These are phyloP conservation scores for Claviceps arundinis DNA, from an alignment of 2,329 filamentous ascomycete species.

Conservation along the genomic window DNA sequence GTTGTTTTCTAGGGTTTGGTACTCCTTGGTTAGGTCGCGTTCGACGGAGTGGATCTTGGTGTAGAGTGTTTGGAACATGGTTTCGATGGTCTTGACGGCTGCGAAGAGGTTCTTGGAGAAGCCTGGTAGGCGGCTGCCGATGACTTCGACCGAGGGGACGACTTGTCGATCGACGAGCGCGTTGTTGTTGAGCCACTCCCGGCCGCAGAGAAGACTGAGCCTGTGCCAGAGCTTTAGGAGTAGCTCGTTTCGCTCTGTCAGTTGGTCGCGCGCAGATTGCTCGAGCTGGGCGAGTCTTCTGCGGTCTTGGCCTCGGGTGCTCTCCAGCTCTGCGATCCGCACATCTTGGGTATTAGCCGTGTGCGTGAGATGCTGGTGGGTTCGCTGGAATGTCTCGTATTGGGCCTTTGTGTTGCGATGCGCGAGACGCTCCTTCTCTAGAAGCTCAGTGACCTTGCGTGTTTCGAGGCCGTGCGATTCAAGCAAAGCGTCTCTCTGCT, in stretches of 20 bases:
- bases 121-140: constrained; percentile 70
- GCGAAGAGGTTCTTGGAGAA: constrained; percentile 84
- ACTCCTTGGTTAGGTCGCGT: constrained; percentile 80
- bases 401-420: constrained; percentile 79
- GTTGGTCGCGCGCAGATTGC: constrained; percentile 69
- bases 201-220: constrained; percentile 71
- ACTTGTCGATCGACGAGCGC: constrained; percentile 76
- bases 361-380: constrained; percentile 73
- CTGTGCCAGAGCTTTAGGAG: constrained; percentile 84
- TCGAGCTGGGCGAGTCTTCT: constrained; percentile 66
- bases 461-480: constrained; percentile 82
- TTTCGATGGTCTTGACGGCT: constrained; percentile 78
- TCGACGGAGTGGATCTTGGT: constrained; percentile 74
- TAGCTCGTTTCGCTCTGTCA: constrained; percentile 78
- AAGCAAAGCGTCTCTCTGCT: constrained; percentile 75
- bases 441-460: constrained; percentile 69
- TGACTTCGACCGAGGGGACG: constrained; percentile 70
- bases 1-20: constrained; percentile 69
- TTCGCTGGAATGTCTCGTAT: constrained; percentile 79
- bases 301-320: constrained; percentile 62
- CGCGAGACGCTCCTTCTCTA: constrained; percentile 78
- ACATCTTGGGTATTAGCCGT: constrained; percentile 76
- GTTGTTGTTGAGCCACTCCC: constrained; percentile 85
- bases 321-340: constrained; percentile 75
- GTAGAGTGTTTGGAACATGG: constrained; percentile 64